A percentile compares a stretch with the other conserved stretches of the same genome.
phyloP scores from a whole-genome alignment of 176 grass and related monocot species.

The Oryza brachyantha region DNA sequence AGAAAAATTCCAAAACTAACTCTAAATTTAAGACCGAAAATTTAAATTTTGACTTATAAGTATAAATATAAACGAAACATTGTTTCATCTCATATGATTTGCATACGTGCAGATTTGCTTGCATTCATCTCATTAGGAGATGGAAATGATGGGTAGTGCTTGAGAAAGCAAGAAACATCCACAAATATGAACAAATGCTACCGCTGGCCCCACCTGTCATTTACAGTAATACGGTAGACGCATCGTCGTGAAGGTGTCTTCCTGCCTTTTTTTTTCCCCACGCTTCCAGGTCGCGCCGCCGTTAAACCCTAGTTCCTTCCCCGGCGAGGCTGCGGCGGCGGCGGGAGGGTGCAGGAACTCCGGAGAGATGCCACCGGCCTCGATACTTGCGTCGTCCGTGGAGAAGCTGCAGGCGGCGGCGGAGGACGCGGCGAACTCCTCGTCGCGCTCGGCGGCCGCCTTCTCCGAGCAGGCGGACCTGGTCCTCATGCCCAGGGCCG shows the following conservation, averaged over 20 bases:
- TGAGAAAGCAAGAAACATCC: neutral
- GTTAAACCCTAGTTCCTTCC: constrained; percentile 20
- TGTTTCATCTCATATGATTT: neutral
- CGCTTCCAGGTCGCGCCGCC: neutral
- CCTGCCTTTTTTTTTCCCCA: neutral
- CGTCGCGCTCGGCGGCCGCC: constrained; percentile 21
- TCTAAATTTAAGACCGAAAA: too few relatives aligned
- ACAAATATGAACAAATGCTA: neutral
- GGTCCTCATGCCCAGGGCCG: constrained; percentile 18
- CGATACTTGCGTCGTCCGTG: neutral
- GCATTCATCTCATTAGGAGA: neutral
- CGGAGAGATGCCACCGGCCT: constrained; percentile 19
- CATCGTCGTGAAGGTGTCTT: neutral
- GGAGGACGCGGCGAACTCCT: constrained; percentile 35
- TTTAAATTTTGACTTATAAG: too few relatives aligned
- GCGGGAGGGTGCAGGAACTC: neutral
- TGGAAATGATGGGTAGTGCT: neutral
- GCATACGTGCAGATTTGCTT: neutral
- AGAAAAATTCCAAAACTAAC: too few relatives aligned
- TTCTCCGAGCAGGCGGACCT: constrained; percentile 42
- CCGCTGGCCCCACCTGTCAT: constrained; percentile 20
- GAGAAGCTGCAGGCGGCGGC: constrained; percentile 26
- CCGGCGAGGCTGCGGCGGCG: neutral
- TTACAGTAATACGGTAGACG: neutral
- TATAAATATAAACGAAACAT: too few relatives aligned